Percentiles rank a stretch among this genome's conserved stretches.
Evolutionary conservation across 805 yeast species (phyloP).

Genomic region (Ascoidea rubescens): DNA sequence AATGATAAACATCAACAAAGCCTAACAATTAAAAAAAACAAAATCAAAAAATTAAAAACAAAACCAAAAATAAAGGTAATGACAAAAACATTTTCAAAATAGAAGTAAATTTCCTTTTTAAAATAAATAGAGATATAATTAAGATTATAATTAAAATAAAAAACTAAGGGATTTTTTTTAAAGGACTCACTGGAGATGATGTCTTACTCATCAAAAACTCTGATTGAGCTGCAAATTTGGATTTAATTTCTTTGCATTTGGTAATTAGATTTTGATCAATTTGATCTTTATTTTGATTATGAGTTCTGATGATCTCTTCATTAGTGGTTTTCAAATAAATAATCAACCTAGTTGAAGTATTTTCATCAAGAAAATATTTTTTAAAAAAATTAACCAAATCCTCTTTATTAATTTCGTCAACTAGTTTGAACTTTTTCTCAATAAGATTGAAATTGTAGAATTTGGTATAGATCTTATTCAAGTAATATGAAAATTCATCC

Average conservation of each 20-base stretch:
- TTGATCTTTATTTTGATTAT: not conserved
- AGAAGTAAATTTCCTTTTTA: no score
- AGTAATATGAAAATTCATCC: slow-evolving; percentile 59
- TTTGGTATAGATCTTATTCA: slow-evolving; percentile 60
- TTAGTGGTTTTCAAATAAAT: slow-evolving; percentile 50
- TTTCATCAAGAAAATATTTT: slow-evolving; percentile 30
- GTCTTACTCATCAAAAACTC: not conserved
- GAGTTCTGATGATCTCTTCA: not conserved
- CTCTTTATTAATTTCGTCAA: slow-evolving; percentile 36
- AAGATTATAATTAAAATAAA: no score
- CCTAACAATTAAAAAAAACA: no score
- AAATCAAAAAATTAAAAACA: no score
- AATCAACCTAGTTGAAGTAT: slow-evolving; percentile 25
- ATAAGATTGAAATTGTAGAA: slow-evolving; percentile 60
- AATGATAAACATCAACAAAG: no score
- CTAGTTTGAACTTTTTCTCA: slow-evolving; percentile 39
- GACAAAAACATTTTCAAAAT: no score
- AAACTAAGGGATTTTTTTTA: no score
- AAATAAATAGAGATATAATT: no score
- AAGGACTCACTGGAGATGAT: not conserved
- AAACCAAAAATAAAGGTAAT: no score
- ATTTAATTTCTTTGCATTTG: not conserved
- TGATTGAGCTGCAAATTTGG: not conserved
- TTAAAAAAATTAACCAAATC: slow-evolving; percentile 46
- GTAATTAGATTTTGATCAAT: no score